Evolutionary conservation across 2,329 filamentous ascomycete species (phyloP), one percentile per base, ranked within the genome.

Genomic region (Sclerotinia subarctica): DNA sequence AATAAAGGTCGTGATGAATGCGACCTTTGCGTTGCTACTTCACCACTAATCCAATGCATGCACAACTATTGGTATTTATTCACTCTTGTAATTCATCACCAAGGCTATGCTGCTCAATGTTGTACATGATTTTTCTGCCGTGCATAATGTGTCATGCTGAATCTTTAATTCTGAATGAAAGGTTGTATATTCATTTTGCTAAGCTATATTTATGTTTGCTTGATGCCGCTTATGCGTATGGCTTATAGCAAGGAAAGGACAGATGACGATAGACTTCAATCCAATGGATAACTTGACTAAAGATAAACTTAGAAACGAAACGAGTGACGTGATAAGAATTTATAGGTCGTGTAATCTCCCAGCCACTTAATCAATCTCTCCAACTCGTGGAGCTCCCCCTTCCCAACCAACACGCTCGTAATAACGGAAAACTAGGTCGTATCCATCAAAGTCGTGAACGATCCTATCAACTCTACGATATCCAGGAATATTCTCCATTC

Each of bases 361-460:
- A 54, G 38, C 56, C 35, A 67, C 26, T 62, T 44, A 56, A 59
- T 76, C 71, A 72, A 76, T 68, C 72, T 78, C 76, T 8, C 77
- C 76, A 66, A 78, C 63, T 68, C 76, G 72, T 8, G 76, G 76
- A 1, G 71, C 71, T 64, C 74, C 72, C 24, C 75, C 75, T 51
- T 69, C 68, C 86, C 86, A 98, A 75, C 91, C 94, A 73, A 96
- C 88, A 69, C 92, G 88, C 82, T 98, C 94, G 77, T 96, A 99
- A 83, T 96, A 97, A 69, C 94, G 88, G 82, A 99, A 99, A 57
- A 99, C 90, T 49, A 99, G 84, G 78, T 98, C 94, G 77, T 99
- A 99, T 65, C 96, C 95, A 77, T 99, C 94, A 74, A 99, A 89
- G 76, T 98, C 94, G 79, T 99, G 95, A 63, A 99, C 93, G 73